Conservation (phyloP, 306 rosid genomes). For the Begonia masoniana region DNA sequence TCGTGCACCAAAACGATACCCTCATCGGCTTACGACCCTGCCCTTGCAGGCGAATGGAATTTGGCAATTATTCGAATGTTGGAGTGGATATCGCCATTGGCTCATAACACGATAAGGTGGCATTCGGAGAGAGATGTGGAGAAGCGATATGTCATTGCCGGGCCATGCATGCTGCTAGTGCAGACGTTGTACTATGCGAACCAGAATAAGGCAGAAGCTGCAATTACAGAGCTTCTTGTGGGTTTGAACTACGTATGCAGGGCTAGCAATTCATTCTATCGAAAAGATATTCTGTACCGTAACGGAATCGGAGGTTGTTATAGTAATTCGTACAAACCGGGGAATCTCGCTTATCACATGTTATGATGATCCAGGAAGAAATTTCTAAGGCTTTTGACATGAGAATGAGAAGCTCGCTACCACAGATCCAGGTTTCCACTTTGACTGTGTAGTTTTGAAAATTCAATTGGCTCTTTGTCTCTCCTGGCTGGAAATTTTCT, state of each 20-base stretch:
- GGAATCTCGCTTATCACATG: slow-evolving; percentile 3
- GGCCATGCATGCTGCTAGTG: slow-evolving; percentile 40
- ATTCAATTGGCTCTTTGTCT: too few relatives aligned
- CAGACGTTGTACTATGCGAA: slow-evolving; percentile 73
- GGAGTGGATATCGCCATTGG: slow-evolving; percentile 74
- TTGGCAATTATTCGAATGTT: slow-evolving; percentile 24
- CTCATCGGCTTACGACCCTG: slow-evolving; percentile 21
- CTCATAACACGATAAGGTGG: slow-evolving; percentile 68
- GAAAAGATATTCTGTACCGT: slow-evolving; percentile 15
- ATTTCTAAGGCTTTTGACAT: too few relatives aligned
- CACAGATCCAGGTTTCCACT: too few relatives aligned
- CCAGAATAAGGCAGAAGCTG: slow-evolving; percentile 59
- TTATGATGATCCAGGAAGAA: too few relatives aligned
- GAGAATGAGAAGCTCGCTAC: too few relatives aligned
- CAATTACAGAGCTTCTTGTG: slow-evolving; percentile 59
- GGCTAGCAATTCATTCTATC: slow-evolving; percentile 8
- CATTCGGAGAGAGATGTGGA: slow-evolving; percentile 59
- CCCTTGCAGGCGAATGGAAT: slow-evolving; percentile 37
- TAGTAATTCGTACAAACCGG: slow-evolving; percentile 11
- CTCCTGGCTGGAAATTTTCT: too few relatives aligned
- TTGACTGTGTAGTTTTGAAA: too few relatives aligned
- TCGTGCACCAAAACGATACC: slow-evolving; percentile 22
- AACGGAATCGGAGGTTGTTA: slow-evolving; percentile 5
- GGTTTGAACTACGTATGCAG: slow-evolving; percentile 55
- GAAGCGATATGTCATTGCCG: slow-evolving; percentile 30